Percentiles rank a stretch among this genome's conserved stretches.
Evolutionary conservation across 1,284 basidiomycete genomes (phyloP).

Genomic region (Melampsora larici-populina): DNA sequence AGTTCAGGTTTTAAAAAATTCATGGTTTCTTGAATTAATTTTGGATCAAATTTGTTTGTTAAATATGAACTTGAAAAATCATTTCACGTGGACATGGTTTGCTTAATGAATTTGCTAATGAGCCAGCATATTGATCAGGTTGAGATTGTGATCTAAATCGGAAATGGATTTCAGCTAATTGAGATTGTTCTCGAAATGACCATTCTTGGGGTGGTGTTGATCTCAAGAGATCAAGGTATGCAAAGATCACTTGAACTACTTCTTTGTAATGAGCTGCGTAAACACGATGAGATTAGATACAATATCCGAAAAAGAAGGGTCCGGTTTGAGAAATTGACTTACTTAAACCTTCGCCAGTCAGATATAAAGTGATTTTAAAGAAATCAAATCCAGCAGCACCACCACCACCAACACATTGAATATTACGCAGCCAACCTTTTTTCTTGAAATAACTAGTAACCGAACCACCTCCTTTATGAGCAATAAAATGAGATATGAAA

Average conservation of each 20-base stretch:
- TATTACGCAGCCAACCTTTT: constrained; percentile 81
- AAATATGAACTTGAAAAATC: constrained; percentile 72
- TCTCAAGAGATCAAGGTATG: constrained; percentile 82
- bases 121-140: constrained; percentile 78
- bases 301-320: too few relatives aligned
- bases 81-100: constrained; percentile 77
- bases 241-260: constrained; percentile 71
- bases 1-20: constrained; percentile 63
- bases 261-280: constrained; percentile 72
- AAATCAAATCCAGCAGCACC: constrained; percentile 74
- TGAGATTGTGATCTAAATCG: constrained; percentile 81
- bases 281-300: too few relatives aligned
- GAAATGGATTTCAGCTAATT: constrained; percentile 74
- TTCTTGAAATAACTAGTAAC: constrained; percentile 86
- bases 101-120: constrained; percentile 71
- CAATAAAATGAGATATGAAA: constrained; percentile 81
- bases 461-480: constrained; percentile 94
- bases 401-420: constrained; percentile 71
- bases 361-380: constrained; percentile 76
- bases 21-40: constrained; percentile 66
- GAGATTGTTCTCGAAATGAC: constrained; percentile 74
- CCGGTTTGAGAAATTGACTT: constrained; percentile 53
- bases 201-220: constrained; percentile 66
- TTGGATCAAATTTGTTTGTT: constrained; percentile 73
- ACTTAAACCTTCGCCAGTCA: constrained; percentile 86